Base-by-base conservation (phyloP, 371 early-diverging fungal genomes). In the Rhizopus stolonifer region DNA sequence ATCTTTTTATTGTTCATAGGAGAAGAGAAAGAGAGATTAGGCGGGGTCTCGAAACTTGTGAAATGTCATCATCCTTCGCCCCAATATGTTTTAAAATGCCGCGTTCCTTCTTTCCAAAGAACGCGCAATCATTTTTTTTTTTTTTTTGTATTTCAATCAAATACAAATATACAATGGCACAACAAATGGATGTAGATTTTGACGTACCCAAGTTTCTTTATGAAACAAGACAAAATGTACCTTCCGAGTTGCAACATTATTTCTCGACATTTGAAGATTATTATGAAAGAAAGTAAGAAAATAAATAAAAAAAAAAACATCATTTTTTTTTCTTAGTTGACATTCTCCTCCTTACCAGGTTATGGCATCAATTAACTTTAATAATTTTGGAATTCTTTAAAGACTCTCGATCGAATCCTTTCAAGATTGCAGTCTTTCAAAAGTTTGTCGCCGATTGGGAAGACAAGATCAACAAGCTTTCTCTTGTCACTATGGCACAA, bases 281-380 rank as follows among this genome's bases (percentile, higher is more conserved):
- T 19, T 91, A 95, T 65, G 96, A 95, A 75, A 78, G 88, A 70
- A 97, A 95, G 95, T 93, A 81, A 61, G 91, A 21, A n/a, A n/a
- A n/a, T n/a, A n/a, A n/a, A n/a, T n/a, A n/a, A n/a, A n/a, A n/a
- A n/a, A n/a, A n/a, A n/a, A n/a, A n/a, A n/a, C n/a, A n/a, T n/a
- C n/a, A n/a, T n/a, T n/a, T n/a, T n/a, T n/a, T n/a, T n/a, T 23
- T 46, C 11, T 4, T 49, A 44, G 6, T 19, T 39, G 49, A 25
- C 24, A 33, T 25, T 15, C 33, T 29, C 31, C n/a, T 36, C 33
- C 22, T n/a, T 25, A 14, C 14, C 45, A 95, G 96, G 69, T 79
- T 98, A 45, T 98, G 97, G 97, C 99, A 98, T 72, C 99, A 98
- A 67, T 81, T 98, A 56, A 97, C 98, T 19, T 51, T 85, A 43